These are phyloP conservation scores for Pleurotus sapidus DNA, from an alignment of 768 basidiomycete genomes.

Conservation along the genomic window DNA sequence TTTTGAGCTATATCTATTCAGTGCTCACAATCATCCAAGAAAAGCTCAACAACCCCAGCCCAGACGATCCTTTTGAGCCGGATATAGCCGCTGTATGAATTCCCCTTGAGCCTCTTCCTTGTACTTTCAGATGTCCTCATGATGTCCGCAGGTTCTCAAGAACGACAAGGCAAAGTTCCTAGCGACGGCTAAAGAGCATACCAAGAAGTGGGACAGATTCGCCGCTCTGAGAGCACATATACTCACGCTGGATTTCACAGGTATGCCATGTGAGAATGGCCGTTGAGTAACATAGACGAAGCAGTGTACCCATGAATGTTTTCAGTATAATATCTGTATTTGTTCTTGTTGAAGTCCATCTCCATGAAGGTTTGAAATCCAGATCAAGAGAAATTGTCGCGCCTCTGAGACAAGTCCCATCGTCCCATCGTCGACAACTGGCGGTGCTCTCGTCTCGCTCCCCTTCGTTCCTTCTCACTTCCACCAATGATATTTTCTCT, in stretches of 20 bases:
- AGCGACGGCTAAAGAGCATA: conserved; percentile 77
- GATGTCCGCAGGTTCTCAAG: conserved; percentile 58
- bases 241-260: conserved; percentile 9
- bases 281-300: neutral
- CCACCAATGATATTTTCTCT: neutral
- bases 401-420: neutral
- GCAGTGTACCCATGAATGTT: neutral
- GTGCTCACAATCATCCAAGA: conserved; percentile 77
- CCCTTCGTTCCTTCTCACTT: neutral
- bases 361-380: too few species aligned
- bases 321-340: neutral
- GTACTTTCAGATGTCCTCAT: conserved; percentile 3
- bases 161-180: conserved; percentile 74
- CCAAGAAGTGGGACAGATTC: conserved; percentile 62
- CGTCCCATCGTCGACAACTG: neutral
- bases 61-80: conserved; percentile 87
- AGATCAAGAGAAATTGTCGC: too few species aligned
- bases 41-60: conserved; percentile 84
- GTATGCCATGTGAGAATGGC: conserved; percentile 21
- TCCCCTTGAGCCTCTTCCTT: neutral
- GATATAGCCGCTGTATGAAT: conserved; percentile 76
- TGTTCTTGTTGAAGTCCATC: neutral
- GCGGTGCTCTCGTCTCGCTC: neutral
- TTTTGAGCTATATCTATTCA: conserved; percentile 21
- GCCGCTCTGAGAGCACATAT: neutral